Evolutionary conservation across 257 asterid genomes (phyloP).

Genomic region (Rubia yunnanensis): DNA sequence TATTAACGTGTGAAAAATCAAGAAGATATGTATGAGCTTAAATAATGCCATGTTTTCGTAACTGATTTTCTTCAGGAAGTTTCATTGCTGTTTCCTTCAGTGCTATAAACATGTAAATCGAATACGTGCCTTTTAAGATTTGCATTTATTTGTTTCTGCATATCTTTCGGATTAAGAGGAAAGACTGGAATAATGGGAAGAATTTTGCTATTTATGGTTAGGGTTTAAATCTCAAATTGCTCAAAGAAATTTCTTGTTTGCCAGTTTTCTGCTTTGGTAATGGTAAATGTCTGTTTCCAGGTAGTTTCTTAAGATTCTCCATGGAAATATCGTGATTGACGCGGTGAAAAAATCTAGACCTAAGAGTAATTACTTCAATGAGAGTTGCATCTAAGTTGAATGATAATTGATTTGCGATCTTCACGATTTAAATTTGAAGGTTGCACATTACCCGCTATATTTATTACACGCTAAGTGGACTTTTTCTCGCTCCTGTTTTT

Average conservation of each 20-base stretch:
- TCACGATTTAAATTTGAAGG: too few relatives aligned
- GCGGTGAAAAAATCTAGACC: not conserved
- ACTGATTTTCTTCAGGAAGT: not conserved
- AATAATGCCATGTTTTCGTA: not conserved
- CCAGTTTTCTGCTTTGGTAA: not conserved
- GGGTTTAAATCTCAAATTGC: too few relatives aligned
- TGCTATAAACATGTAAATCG: too few relatives aligned
- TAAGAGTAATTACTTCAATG: too few relatives aligned
- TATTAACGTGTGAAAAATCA: not conserved
- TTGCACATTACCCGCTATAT: too few relatives aligned
- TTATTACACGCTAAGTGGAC: too few relatives aligned
- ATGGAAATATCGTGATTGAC: not conserved
- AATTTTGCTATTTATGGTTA: not conserved
- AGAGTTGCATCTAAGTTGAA: too few relatives aligned
- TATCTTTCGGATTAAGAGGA: not conserved
- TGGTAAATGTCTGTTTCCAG: not conserved
- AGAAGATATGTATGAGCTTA: not conserved
- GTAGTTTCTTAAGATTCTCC: not conserved
- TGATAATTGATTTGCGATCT: too few relatives aligned
- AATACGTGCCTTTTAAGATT: too few relatives aligned
- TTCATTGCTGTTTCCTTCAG: not conserved
- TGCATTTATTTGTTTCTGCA: not conserved
- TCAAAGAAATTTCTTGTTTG: not conserved
- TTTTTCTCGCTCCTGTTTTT: too few relatives aligned
- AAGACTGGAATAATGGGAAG: not conserved